These are phyloP conservation scores for Dictyostelium citrinum DNA, from an alignment of 78 protist species.

Conservation along the genomic window DNA sequence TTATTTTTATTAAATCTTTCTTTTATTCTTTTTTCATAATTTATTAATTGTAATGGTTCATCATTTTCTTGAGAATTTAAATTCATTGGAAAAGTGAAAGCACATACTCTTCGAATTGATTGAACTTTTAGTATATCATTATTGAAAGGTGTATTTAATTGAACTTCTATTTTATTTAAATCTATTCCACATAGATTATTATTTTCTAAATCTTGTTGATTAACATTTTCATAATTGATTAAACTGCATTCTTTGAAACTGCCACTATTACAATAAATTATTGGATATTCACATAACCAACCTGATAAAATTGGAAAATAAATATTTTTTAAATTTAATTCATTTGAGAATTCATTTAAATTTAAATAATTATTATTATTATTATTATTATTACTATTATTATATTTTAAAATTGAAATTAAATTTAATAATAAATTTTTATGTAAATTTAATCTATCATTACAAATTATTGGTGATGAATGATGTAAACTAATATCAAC, in stretches of 20 bases:
- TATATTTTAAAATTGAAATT: neutral
- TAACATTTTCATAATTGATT: neutral
- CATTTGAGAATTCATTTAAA: neutral
- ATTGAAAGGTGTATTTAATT: neutral
- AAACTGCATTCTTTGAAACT: neutral
- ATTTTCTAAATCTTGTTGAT: neutral
- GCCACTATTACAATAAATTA: slow-evolving; percentile 30
- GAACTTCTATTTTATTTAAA: neutral
- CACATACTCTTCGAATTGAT: neutral
- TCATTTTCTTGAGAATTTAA: neutral
- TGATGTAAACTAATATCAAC: neutral
- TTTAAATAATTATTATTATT: neutral
- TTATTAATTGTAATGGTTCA: neutral
- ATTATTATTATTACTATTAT: neutral
- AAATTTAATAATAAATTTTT: neutral
- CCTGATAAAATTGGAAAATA: slow-evolving; percentile 28
- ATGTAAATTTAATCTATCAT: neutral
- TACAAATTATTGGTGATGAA: neutral
- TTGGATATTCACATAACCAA: slow-evolving; percentile 50
- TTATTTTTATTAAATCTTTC: neutral
- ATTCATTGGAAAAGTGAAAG: neutral
- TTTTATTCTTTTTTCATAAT: neutral
- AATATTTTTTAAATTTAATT: too few relatives aligned
- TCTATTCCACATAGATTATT: neutral
- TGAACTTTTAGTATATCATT: neutral